phyloP scores from a whole-genome alignment of 2,329 filamentous ascomycete genomes.

The Fusarium sp. region DNA sequence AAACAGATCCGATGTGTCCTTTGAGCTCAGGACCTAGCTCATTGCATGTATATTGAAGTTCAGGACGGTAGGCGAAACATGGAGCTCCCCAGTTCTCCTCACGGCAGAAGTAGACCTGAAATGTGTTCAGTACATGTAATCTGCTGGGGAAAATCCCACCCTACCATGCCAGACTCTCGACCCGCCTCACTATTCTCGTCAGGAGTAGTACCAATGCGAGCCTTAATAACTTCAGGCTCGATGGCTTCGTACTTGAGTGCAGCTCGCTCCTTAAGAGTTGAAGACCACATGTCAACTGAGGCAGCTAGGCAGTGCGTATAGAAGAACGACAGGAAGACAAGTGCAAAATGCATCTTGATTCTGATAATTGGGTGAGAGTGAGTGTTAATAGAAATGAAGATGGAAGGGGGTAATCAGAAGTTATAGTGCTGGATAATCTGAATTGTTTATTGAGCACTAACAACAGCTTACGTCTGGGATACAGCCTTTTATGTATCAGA shows the following conservation, averaged over 20 bases:
- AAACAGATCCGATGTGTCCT: constrained; percentile 40
- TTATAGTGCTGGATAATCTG: background rate
- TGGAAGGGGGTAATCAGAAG: background rate
- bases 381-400: background rate
- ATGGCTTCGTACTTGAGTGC: constrained; percentile 26
- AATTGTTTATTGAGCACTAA: background rate
- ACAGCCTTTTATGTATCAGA: constrained; percentile 22
- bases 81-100: constrained; percentile 41
- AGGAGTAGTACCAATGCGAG: constrained; percentile 34
- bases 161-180: constrained; percentile 33
- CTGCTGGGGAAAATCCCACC: background rate
- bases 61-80: constrained; percentile 36
- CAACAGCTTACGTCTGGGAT: constrained; percentile 1
- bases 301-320: constrained; percentile 18
- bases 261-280: constrained; percentile 23
- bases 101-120: constrained; percentile 40
- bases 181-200: constrained; percentile 20
- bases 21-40: constrained; percentile 30
- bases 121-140: background rate
- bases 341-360: constrained; percentile 29
- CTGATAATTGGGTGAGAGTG: background rate
- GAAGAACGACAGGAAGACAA: constrained; percentile 22
- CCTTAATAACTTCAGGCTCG: constrained; percentile 31
- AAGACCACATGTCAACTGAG: constrained; percentile 39
- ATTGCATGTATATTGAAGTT: constrained; percentile 39